Evolutionary conservation across 208 protist species (phyloP).

Genomic region (Trichomonas tenax): DNA sequence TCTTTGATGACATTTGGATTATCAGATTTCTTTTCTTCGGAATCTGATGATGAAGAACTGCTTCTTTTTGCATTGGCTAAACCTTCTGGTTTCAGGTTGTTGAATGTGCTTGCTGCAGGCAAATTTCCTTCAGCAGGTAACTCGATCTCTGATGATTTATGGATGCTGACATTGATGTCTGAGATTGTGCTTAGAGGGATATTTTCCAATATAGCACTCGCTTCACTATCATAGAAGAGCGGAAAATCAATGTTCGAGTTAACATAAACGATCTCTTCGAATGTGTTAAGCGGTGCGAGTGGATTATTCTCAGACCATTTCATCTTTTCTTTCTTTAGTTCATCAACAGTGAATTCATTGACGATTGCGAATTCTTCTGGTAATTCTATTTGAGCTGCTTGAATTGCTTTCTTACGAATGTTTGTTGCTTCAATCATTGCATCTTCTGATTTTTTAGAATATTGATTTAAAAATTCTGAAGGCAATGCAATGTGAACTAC

Average conservation of each 20-base stretch:
- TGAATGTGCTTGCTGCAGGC: too few relatives aligned
- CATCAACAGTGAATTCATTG: background rate
- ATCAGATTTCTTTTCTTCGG: too few relatives aligned
- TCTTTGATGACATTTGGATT: too few relatives aligned
- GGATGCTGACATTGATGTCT: too few relatives aligned
- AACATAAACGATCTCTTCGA: background rate
- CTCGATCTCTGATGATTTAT: too few relatives aligned
- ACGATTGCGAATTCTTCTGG: background rate
- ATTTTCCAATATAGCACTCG: background rate
- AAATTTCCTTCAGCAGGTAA: too few relatives aligned
- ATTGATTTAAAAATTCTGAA: background rate
- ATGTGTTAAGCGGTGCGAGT: background rate
- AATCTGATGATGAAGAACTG: too few relatives aligned
- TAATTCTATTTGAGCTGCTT: background rate
- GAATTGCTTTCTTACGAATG: background rate
- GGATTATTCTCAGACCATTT: background rate
- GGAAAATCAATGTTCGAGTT: background rate
- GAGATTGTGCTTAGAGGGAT: too few relatives aligned
- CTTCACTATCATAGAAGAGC: background rate
- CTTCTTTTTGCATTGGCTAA: too few relatives aligned
- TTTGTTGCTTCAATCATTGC: background rate
- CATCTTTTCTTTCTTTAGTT: background rate
- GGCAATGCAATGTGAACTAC: background rate
- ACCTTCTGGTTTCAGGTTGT: too few relatives aligned
- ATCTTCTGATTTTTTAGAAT: background rate